Evolutionary conservation across 805 yeast genomes (phyloP), one percentile per base, ranked within the genome.

Genomic region (Kregervanrija delftensis): DNA sequence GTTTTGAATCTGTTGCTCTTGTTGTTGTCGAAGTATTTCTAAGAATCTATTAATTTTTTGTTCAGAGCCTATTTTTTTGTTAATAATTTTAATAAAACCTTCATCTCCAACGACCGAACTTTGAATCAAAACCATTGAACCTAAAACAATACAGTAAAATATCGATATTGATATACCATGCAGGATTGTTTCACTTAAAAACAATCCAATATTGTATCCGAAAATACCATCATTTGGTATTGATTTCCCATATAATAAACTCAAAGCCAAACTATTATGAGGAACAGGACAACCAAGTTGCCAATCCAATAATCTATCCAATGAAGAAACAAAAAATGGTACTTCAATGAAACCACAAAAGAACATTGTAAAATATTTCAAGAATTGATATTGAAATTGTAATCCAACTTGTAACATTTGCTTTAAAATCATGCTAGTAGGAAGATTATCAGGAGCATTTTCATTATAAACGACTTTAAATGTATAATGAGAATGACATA

Each of bases 401-500:
- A 40, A 11, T 12, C 51, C 17, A 6, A 42, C 17, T 11, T 31
- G 38, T 14, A 49, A 30, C 10, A 53, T 52, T 39, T 73, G 76
- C 36, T 54, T 55, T 47, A 77, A 37, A 12, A 86, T 61, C 36
- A 81, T 60, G 1, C 53, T 47, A 2, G 77, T 10, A 0, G 96
- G 95, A 17, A 86, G 74, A 22, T 65, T 60, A 12, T 61, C 58
- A 2, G 89, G 90, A 17, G 74, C 61, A 34, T 56, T 49, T 5
- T 61, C 59, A 32, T 67, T 61, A 46, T 71, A 74, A 0, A 73
- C 63, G 16, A 67, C 59, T 56, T 43, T 64, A 50, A 49, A 86
- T 45, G 70, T 72, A 63, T 84, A 89, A 30, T 79, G 76, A 33
- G 84, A 70, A 55, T 88, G 83, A 62, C 98, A 93, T 35, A 93